Base-by-base conservation (phyloP, 2,329 filamentous ascomycete genomes). In the Coniella lustricola region DNA sequence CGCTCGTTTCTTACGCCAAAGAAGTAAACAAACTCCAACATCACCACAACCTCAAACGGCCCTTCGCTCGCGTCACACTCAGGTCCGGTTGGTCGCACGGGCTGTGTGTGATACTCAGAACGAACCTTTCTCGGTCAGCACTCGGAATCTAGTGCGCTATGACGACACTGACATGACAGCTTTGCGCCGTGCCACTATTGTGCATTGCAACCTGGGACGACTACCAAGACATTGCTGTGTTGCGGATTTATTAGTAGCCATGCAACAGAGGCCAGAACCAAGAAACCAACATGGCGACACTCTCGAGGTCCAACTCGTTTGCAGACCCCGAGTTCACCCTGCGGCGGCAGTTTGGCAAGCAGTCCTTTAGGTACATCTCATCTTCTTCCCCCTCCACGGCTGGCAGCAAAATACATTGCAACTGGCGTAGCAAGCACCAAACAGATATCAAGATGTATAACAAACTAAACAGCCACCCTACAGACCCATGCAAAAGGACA, bases 401-500 rank as follows among this genome's bases (percentile, higher is more conserved):
- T 10, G 4, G 4, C 13, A 20, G 35, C n/a, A n/a, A n/a, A n/a
- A n/a, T n/a, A n/a, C n/a, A n/a, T n/a, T n/a, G n/a, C n/a, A n/a
- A n/a, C n/a, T n/a, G n/a, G n/a, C n/a, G 14, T 10, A 1, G 25
- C 18, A 2, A 20, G 3, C 9, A 34, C 20, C 12, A 17, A 29
- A n/a, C 3, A 16, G 14, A 25, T 25, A 31, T 13, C n/a, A 40
- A 18, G n/a, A 31, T 9, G 9, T 1, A 13, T 12, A 3, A 21
- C 3, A 17, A 14, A 14, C 8, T 2, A 12, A n/a, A 4, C 14
- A 37, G 44, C 8, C 35, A n/a, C 25, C 46, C 22, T 38, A 16
- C 52, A 90, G 89, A 57, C 89, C 90, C 10, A 72, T 87, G 33
- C 91, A 96, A 62, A 81, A 87, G 51, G 90, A 97, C 60, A 90